phyloP scores from a whole-genome alignment of 2,329 filamentous ascomycete genomes.

The Nothomitra cinnamomea region DNA sequence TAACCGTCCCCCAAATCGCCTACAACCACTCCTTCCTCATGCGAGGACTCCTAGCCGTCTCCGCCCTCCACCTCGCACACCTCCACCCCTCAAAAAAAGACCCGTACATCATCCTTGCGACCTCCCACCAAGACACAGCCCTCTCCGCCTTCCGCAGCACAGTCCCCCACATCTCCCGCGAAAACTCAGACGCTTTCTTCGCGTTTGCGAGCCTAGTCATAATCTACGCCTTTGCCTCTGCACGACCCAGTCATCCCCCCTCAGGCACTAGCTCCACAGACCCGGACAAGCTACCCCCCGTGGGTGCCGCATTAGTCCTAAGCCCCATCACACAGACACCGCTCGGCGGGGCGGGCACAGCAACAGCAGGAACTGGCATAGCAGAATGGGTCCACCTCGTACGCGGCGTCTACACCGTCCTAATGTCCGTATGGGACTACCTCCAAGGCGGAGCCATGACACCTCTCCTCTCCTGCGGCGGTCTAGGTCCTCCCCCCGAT shows the following conservation, averaged over 20 bases:
- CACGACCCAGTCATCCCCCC: conserved; percentile 7
- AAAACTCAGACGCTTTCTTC: conserved; percentile 22
- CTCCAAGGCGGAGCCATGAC: background rate
- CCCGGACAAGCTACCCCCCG: no score
- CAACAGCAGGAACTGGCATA: background rate
- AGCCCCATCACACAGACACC: no score
- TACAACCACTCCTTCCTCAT: conserved; percentile 4
- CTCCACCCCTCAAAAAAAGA: background rate
- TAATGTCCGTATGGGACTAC: background rate
- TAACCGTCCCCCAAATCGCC: conserved; percentile 8
- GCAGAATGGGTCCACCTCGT: background rate
- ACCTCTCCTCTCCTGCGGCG: background rate
- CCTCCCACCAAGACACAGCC: no score
- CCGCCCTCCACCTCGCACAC: background rate
- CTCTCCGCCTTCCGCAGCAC: conserved; percentile 2
- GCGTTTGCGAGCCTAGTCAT: conserved; percentile 20
- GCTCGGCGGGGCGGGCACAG: no score
- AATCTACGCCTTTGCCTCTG: conserved; percentile 20
- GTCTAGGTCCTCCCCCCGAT: background rate
- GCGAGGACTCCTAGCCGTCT: conserved; percentile 6
- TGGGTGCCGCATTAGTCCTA: no score
- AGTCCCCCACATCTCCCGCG: conserved; percentile 12
- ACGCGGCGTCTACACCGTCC: background rate
- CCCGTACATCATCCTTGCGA: background rate
- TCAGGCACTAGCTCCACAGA: no score